Evolutionary conservation across 306 rosid species (phyloP), one percentile per base, ranked within the genome.

Genomic region (Ziziphus jujuba): DNA sequence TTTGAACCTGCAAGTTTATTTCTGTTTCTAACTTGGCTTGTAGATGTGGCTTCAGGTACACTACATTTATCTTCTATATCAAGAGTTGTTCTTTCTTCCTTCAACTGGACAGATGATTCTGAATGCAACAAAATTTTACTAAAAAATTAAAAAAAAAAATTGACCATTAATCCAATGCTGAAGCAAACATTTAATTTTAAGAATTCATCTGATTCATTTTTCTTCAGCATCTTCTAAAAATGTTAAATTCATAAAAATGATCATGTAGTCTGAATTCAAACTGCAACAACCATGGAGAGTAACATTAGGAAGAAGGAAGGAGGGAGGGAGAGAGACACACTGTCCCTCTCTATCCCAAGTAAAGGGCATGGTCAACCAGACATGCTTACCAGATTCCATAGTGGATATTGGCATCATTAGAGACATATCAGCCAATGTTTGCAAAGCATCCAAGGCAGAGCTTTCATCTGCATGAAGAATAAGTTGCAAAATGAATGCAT

Each of bases 401-500:
- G 85, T 57, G 64, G 91, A 81, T 21, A 52, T 55, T 13, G 95
- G 98, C 82, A 85, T 85, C 95, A 84, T 80, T 63, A 85, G 73
- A 66, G 97, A 90, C 59, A 90, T 75, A 80, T 90, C 89, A 59
- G 97, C 98, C 87, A 93, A 77, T 58, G 88, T 82, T 59, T 84
- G 91, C 81, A 93, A 71, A 61, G 97, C 97, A 90, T 90, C 80
- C 78, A 93, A 80, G 49, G 76, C 82, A 56, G 85, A 40, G 65
- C 79, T 84, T 74, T 80, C 85, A 78, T 86, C 98, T 87, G 71
- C 69, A 57, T 22, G 38, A 75, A 45, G 51, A 70, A 69, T 25
- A 80, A 56, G 17, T 31, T 33, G 31, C 20, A 64, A 49, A 19
- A 52, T 58, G 48, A 66, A 19, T 48, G 25, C 6, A 43, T 15